A percentile compares a stretch with the other conserved stretches of the same genome.
Conservation (phyloP, 805 yeast species). For the Schwanniomyces sp. region DNA sequence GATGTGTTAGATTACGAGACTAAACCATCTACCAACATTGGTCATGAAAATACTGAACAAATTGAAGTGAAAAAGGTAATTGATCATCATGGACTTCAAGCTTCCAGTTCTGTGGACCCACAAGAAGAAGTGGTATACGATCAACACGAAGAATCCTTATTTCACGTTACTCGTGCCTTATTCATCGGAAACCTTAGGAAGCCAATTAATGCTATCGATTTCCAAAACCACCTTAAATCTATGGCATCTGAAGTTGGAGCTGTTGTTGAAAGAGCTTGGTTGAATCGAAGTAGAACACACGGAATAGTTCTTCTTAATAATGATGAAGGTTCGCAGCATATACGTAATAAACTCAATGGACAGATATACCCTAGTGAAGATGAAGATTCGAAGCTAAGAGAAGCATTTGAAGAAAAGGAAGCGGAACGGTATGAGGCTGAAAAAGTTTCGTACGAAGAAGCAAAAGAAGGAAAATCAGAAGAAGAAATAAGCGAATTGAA, state of each 20-base stretch:
- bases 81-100: slow-evolving; percentile 18
- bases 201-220: slow-evolving; percentile 37
- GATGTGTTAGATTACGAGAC: slow-evolving; percentile 12
- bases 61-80: slow-evolving; percentile 8
- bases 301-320: slow-evolving; percentile 41
- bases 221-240: slow-evolving; percentile 34
- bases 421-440: slow-evolving; percentile 19
- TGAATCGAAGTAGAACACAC: slow-evolving; percentile 41
- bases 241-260: slow-evolving; percentile 20
- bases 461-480: not conserved
- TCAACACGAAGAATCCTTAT: slow-evolving; percentile 27
- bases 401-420: slow-evolving; percentile 15
- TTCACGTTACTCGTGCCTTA: slow-evolving; percentile 42
- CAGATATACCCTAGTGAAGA: slow-evolving; percentile 29
- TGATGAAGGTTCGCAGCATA: slow-evolving; percentile 38
- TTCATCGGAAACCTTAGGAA: slow-evolving; percentile 44
- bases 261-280: slow-evolving; percentile 44
- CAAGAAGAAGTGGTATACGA: slow-evolving; percentile 35
- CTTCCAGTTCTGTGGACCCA: slow-evolving; percentile 11
- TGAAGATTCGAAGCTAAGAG: slow-evolving; percentile 18
- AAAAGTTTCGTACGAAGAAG: slow-evolving; percentile 12
- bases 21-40: not conserved
- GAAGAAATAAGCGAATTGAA: slow-evolving; percentile 7
- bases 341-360: slow-evolving; percentile 36
- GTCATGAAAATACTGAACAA: not conserved